These are phyloP conservation scores for Aurantiochytrium sp. DNA, from an alignment of 108 stramenopile species.

Conservation along the genomic window DNA sequence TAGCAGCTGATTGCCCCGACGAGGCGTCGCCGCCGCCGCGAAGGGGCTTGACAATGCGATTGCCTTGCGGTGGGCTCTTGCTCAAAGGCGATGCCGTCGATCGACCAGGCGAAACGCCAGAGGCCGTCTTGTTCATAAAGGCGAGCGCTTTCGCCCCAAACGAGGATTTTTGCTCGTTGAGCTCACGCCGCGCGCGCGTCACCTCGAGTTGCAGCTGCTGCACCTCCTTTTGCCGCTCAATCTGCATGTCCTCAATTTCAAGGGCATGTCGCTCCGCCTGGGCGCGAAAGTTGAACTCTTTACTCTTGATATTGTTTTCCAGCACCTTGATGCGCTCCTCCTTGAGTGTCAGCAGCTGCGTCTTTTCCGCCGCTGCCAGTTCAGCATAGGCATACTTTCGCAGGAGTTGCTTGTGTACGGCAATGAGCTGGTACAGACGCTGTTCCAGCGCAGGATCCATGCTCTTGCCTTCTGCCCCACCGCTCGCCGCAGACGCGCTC, in stretches of 20 bases:
- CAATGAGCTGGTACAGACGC: constrained; percentile 31
- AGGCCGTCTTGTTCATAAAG: neutral
- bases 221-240: neutral
- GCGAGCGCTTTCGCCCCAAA: neutral
- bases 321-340: constrained; percentile 33
- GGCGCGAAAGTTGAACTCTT: constrained; percentile 15
- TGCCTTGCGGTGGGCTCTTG: neutral
- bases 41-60: neutral
- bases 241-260: neutral
- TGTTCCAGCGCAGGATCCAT: constrained; percentile 22
- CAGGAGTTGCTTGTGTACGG: constrained; percentile 30
- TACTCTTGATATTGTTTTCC: constrained; percentile 20
- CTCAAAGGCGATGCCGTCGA: too few relatives aligned
- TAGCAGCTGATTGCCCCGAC: too few relatives aligned
- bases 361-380: constrained; percentile 14
- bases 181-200: neutral
- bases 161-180: neutral
- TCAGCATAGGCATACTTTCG: constrained; percentile 33
- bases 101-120: too few relatives aligned
- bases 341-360: constrained; percentile 22
- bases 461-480: neutral
- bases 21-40: neutral
- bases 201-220: constrained; percentile 14
- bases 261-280: neutral
- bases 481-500: neutral